Evolutionary conservation across 192 early-diverging fungal species (phyloP).

Genomic region (Chytriomyces sp.): DNA sequence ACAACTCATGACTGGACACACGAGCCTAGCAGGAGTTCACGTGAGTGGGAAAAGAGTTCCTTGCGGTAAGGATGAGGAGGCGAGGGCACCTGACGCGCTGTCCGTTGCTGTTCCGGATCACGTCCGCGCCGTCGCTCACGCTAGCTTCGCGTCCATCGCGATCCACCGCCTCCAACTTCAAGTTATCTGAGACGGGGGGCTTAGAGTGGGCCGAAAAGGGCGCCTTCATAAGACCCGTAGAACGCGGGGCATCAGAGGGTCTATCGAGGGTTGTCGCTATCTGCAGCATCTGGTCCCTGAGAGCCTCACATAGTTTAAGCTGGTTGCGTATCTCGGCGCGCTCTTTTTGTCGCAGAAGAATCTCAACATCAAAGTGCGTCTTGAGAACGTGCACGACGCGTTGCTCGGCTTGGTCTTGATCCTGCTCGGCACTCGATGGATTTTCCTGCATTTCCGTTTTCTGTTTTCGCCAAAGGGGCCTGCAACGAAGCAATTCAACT

Average conservation of each 20-base stretch:
- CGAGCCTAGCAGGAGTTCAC: neutral
- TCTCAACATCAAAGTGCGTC: slow-evolving; percentile 27
- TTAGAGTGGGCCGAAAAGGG: neutral
- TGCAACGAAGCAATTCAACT: too few species aligned
- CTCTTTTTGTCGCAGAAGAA: slow-evolving; percentile 16
- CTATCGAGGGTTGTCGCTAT: neutral
- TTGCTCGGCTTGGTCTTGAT: neutral
- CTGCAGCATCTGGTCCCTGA: too few species aligned
- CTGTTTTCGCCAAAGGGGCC: too few species aligned
- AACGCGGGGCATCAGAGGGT: too few species aligned
- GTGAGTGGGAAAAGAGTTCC: neutral
- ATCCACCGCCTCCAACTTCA: neutral
- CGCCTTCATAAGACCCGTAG: neutral
- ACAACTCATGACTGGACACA: neutral
- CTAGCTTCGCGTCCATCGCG: neutral
- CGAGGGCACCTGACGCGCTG: neutral
- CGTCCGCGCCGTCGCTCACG: neutral
- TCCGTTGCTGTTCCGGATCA: neutral
- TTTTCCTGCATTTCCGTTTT: too few species aligned
- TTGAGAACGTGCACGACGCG: neutral
- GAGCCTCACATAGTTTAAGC: too few species aligned
- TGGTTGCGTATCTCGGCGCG: neutral
- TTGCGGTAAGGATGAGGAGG: neutral
- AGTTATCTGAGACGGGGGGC: neutral
- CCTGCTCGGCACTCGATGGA: too few species aligned